Evolutionary conservation across 805 yeast species (phyloP).

Genomic region (Wickerhamiella domercqiae): DNA sequence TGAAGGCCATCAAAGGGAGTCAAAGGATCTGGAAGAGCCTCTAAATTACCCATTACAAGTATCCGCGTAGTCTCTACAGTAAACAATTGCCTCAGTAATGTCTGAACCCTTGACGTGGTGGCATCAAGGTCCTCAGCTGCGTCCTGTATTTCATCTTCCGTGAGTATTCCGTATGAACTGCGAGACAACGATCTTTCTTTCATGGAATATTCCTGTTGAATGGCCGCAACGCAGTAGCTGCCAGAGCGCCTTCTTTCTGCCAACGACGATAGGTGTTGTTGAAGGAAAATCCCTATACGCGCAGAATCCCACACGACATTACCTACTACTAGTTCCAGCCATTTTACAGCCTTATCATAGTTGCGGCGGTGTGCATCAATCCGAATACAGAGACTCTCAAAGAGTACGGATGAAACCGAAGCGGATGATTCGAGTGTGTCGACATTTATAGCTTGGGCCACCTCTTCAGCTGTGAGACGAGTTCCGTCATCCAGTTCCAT

Average conservation of each 20-base stretch:
- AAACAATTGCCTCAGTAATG: constrained; percentile 38
- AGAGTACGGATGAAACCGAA: constrained; percentile 43
- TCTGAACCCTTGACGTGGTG: constrained; percentile 37
- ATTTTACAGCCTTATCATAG: constrained; percentile 53
- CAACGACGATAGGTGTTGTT: constrained; percentile 41
- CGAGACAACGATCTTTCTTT: constrained; percentile 47
- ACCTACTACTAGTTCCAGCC: constrained; percentile 57
- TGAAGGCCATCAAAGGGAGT: constrained; percentile 16
- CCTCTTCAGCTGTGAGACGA: constrained; percentile 52
- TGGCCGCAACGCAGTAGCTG: constrained; percentile 45
- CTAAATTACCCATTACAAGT: constrained; percentile 54
- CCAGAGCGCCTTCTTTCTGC: constrained; percentile 54
- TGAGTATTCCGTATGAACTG: constrained; percentile 47
- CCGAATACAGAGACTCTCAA: constrained; percentile 49
- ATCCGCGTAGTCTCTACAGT: constrained; percentile 46
- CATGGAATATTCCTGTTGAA: constrained; percentile 39
- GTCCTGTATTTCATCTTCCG: constrained; percentile 42
- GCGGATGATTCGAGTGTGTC: constrained; percentile 49
- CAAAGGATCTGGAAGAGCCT: constrained; percentile 38
- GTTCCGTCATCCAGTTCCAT: constrained; percentile 46
- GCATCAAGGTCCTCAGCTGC: constrained; percentile 33
- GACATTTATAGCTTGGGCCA: constrained; percentile 53
- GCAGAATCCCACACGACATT: constrained; percentile 55
- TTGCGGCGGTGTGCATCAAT: constrained; percentile 47
- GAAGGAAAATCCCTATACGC: constrained; percentile 51